Base-by-base conservation (phyloP, 805 yeast genomes). In the Crinitomyces ghanaensis region DNA sequence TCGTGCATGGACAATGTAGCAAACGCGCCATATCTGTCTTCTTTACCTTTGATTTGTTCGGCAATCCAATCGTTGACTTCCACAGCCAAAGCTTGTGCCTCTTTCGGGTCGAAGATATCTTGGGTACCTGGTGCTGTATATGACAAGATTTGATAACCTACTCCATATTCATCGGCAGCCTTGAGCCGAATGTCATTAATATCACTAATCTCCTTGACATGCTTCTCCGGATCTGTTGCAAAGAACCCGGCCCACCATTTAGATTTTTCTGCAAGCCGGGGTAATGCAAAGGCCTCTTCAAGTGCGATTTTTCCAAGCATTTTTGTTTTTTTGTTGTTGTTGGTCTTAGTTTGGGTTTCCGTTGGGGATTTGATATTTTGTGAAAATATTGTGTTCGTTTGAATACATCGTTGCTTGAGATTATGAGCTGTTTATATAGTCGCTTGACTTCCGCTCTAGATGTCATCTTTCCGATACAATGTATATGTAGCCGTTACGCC, bases 1-100 rank as follows among this genome's bases (percentile, higher is more conserved):
- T 31, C 34, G 33, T 27, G 34, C 34, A 30, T 14, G 33, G 34
- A 13, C n/a, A 31, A 19, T 4, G 31, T 28, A 28, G 34, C 34
- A 28, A 31, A 27, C 11, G 21, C 34, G 6, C 21, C 34, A 31
- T 31, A 31, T 26, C 34, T 16, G 21, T 28, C 34, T 6, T 31
- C 34, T 20, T 27, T 28, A n/a, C 31, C 31, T 11, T 28, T 28
- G 23, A 28, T 28, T 13, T 31, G 33, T 6, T 8, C 35, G 23
- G 31, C 31, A 28, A 28, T 28, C 8, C 11, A 28, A 11, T 28
- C 31, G 11, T 28, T 28, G 28, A 28, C 15, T 19, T 28, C 31
- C 8, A 28, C 31, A 5, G 31, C 31, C 12, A 28, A 28, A 13
- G 13, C 16, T 28, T 28, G 31, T 6, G 31, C 31, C 5, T 28